Evolutionary conservation across 495 filamentous ascomycete genomes (phyloP).

Genomic region (Talaromyces trachyspermus): DNA sequence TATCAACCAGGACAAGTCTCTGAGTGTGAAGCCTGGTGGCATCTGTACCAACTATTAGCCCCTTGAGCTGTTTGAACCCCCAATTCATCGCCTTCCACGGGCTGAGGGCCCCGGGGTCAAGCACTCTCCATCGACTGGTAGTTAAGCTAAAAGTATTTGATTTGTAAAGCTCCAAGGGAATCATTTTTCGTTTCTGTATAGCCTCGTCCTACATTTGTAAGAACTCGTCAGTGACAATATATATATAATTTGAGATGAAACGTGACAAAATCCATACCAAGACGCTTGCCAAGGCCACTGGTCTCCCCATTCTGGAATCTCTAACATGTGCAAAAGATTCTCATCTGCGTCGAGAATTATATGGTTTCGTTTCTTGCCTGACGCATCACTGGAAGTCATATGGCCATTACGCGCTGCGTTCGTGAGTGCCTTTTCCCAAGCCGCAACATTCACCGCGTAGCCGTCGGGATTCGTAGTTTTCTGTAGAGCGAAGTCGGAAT

Average conservation of each 20-base stretch:
- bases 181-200: conserved; percentile 54
- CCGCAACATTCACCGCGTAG: conserved; percentile 73
- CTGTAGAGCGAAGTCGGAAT: conserved; percentile 83
- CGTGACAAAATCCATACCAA: conserved; percentile 43
- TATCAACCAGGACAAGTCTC: conserved; percentile 44
- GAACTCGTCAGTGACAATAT: neutral
- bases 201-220: conserved; percentile 51
- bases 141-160: conserved; percentile 50
- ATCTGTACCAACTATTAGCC: conserved; percentile 43
- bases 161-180: conserved; percentile 54
- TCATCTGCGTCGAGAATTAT: conserved; percentile 64
- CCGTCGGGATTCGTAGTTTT: conserved; percentile 82
- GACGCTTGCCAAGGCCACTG: conserved; percentile 73
- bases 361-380: conserved; percentile 27
- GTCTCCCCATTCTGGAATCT: conserved; percentile 75
- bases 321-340: conserved; percentile 60
- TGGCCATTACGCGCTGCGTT: conserved; percentile 60
- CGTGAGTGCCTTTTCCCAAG: conserved; percentile 73
- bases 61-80: conserved; percentile 64
- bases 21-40: conserved; percentile 19
- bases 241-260: neutral
- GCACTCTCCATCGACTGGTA: conserved; percentile 47
- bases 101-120: conserved; percentile 39
- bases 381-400: conserved; percentile 18
- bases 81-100: conserved; percentile 64